Base-by-base conservation (phyloP, 139 green algal species). In the Trebouxia sp. region DNA sequence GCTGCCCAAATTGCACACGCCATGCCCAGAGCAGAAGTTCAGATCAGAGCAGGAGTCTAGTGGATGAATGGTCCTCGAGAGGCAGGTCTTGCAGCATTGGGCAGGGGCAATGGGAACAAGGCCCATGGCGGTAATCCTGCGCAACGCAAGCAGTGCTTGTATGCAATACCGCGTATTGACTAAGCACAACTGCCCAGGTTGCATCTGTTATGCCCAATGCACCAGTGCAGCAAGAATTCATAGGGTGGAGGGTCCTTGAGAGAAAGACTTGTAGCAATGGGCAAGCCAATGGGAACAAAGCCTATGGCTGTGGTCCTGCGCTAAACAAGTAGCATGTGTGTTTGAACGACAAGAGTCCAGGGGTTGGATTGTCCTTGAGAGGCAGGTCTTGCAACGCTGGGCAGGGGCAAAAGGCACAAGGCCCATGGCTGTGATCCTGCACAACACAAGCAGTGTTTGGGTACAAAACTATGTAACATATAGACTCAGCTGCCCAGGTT, bases 81-180 rank as follows among this genome's bases (percentile, higher is more conserved):
- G 56, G 84, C 91, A 96, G 14, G 88, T 66, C 65, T 85, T 85
- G 88, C 92, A 96, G 86, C 92, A 96, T 75, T 89, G 62, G 0
- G 89, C 83, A 1, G 92, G 91, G 0, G 83, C 89, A 12, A 94
- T 84, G 0, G 92, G 92, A 10, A 95, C 90, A 20, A 87, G 84
- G 22, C 91, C 85, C 55, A 67, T 41, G 11, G 30, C 50, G 20
- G 82, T 80, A 9, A 82, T 76, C 82, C 82, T 85, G 76, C 81
- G 75, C 5, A 26, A 45, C 39, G 47, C 3, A 30, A 15, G 45
- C 47, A 42, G 3, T 11, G 12, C 11, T 39, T 78, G 9, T 20
- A 70, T 7, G 15, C 2, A 15, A 32, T 41, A 35, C 28, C 69
- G 55, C 17, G 5, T 26, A 10, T 39, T 53, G 58, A 35, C 1